Evolutionary conservation across 2,329 filamentous ascomycete genomes (phyloP).

Genomic region (Cordyceps fumosorosea): DNA sequence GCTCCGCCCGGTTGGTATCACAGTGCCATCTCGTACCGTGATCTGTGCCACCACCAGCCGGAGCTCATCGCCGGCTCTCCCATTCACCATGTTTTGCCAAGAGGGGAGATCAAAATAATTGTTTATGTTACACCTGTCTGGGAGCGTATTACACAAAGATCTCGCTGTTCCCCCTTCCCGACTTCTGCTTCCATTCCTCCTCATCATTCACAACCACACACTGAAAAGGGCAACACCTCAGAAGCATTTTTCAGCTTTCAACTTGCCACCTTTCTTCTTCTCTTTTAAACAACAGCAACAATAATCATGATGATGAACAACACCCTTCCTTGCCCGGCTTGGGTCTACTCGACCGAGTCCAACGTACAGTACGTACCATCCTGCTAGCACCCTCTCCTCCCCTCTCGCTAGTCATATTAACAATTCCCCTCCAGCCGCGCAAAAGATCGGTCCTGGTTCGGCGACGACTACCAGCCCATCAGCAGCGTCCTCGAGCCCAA

Average conservation of each 20-base stretch:
- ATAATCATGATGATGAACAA: background rate
- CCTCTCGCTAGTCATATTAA: background rate
- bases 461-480: constrained; percentile 11
- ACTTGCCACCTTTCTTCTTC: background rate
- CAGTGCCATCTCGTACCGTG: background rate
- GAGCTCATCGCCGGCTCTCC: background rate
- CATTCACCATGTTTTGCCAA: no score
- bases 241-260: background rate
- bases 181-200: background rate
- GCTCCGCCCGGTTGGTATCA: background rate
- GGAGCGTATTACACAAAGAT: no score
- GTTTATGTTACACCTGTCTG: no score
- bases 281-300: background rate
- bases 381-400: background rate
- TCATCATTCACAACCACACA: background rate
- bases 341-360: constrained; percentile 7
- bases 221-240: background rate
- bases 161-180: background rate
- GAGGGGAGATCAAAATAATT: no score
- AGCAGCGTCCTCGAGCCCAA: background rate
- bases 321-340: background rate
- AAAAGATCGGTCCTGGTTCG: constrained; percentile 15
- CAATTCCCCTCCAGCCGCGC: background rate
- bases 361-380: constrained; percentile 12
- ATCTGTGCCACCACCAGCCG: no score